These are phyloP conservation scores for Ceratocystis huliohia DNA, from an alignment of 2,329 filamentous ascomycete species.

Conservation along the genomic window DNA sequence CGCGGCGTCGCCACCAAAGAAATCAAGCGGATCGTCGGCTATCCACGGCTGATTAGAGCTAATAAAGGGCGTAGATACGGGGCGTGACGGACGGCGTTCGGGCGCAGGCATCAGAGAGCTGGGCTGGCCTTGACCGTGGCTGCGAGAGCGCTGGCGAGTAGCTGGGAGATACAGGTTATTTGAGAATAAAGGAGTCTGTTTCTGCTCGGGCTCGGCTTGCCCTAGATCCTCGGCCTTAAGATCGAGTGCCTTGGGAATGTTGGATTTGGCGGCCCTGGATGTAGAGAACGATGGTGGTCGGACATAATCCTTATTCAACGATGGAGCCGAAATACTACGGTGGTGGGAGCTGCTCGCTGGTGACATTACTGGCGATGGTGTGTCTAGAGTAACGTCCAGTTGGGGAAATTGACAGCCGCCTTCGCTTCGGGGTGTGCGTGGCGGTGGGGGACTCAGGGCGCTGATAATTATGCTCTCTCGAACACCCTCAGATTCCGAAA, in stretches of 20 bases:
- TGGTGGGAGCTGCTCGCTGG: slow-evolving; percentile 1
- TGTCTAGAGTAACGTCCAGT: slow-evolving; percentile 13
- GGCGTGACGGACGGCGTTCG: not conserved
- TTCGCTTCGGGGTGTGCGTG: not conserved
- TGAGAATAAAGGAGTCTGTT: slow-evolving; percentile 17
- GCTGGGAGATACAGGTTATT: slow-evolving; percentile 18
- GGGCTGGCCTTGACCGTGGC: not conserved
- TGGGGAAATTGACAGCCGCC: not conserved
- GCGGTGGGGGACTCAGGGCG: slow-evolving; percentile 12
- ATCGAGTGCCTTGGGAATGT: slow-evolving; percentile 2
- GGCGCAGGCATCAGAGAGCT: not conserved
- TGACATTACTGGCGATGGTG: slow-evolving; percentile 6
- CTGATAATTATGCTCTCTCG: slow-evolving; percentile 14
- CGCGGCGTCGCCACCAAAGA: not conserved
- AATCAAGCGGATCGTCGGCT: slow-evolving; percentile 13
- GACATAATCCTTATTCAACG: not conserved
- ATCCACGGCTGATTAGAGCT: slow-evolving; percentile 19
- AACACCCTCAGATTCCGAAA: not conserved
- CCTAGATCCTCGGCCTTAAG: not conserved
- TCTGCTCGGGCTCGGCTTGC: not conserved
- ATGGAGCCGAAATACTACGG: slow-evolving; percentile 17
- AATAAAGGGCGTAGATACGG: slow-evolving; percentile 17
- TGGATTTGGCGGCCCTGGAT: not conserved
- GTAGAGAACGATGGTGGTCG: not conserved
- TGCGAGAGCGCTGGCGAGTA: slow-evolving; percentile 15